phyloP scores from a whole-genome alignment of 495 filamentous ascomycete genomes.

The Hypoxylon lienhwacheense region DNA sequence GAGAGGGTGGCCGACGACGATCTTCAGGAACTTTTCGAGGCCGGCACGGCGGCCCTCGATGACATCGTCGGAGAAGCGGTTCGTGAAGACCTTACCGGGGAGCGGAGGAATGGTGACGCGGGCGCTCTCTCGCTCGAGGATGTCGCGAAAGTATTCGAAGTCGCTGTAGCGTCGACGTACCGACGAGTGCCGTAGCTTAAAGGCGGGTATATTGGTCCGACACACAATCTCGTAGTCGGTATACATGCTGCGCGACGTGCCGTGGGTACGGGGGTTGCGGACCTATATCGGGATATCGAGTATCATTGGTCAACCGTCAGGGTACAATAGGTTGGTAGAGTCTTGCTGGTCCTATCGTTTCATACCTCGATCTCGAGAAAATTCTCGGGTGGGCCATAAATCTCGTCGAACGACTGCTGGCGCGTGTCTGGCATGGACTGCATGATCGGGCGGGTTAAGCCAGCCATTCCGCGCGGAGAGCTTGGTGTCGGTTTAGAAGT shows the following conservation, averaged over 20 bases:
- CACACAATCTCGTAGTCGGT: constrained; percentile 98
- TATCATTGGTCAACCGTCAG: constrained; percentile 5
- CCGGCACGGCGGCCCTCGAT: constrained; percentile 94
- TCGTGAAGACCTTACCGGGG: constrained; percentile 97
- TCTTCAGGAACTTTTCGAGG: constrained; percentile 93
- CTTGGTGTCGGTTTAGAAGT: constrained; percentile 16
- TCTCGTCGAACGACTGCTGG: constrained; percentile 95
- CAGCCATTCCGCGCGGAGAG: constrained; percentile 43
- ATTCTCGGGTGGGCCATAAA: constrained; percentile 98
- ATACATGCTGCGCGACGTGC: constrained; percentile 93
- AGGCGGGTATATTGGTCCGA: constrained; percentile 97
- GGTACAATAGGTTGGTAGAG: not conserved
- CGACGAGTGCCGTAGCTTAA: constrained; percentile 79
- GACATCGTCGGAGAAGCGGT: constrained; percentile 96
- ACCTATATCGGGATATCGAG: constrained; percentile 59
- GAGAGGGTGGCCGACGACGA: constrained; percentile 94
- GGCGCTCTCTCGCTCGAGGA: constrained; percentile 91
- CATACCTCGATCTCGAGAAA: constrained; percentile 94
- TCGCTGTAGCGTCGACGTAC: constrained; percentile 95
- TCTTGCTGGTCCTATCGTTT: constrained; percentile 11
- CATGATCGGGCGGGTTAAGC: constrained; percentile 62
- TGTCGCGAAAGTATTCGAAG: constrained; percentile 98
- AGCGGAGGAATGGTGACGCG: constrained; percentile 94
- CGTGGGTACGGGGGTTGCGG: constrained; percentile 91
- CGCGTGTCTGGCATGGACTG: constrained; percentile 83